Evolutionary conservation across 768 basidiomycete genomes (phyloP).

Genomic region (Lactarius hatsudake): DNA sequence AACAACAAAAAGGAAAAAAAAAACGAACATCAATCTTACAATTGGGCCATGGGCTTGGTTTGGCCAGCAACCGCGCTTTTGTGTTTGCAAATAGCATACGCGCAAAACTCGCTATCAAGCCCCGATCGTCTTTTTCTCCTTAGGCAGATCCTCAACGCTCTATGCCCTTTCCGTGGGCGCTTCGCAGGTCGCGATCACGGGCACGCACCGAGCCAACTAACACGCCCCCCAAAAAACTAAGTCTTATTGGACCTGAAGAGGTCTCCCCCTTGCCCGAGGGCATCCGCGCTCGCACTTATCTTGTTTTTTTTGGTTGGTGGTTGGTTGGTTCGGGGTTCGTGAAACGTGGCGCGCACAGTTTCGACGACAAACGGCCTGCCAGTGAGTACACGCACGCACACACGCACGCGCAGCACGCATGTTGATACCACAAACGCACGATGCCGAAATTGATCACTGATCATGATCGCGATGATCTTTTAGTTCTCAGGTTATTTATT

Average conservation of each 20-base stretch:
- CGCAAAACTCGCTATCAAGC: constrained; percentile 6
- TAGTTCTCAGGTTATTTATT: neutral
- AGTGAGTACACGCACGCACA: neutral
- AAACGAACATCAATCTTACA: neutral
- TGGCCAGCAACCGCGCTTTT: neutral
- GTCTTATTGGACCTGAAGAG: neutral
- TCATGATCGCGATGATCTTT: neutral
- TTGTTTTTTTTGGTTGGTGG: neutral
- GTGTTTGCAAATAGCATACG: neutral
- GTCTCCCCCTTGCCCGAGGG: neutral
- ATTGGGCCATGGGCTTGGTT: neutral
- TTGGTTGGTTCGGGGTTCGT: neutral
- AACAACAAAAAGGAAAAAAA: neutral
- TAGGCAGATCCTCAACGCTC: constrained; percentile 1
- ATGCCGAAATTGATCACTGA: neutral
- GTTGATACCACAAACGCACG: neutral
- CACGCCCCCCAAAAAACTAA: constrained; percentile 2
- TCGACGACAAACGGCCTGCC: neutral
- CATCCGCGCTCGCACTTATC: neutral
- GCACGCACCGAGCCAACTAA: neutral
- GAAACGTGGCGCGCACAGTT: constrained; percentile 13
- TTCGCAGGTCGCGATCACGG: neutral
- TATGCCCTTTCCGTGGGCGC: constrained; percentile 1
- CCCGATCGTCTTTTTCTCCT: neutral
- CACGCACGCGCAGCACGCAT: neutral